These are phyloP conservation scores for Paracorniculantispora psalliotae DNA, from an alignment of 2,329 filamentous ascomycete species.

Conservation along the genomic window DNA sequence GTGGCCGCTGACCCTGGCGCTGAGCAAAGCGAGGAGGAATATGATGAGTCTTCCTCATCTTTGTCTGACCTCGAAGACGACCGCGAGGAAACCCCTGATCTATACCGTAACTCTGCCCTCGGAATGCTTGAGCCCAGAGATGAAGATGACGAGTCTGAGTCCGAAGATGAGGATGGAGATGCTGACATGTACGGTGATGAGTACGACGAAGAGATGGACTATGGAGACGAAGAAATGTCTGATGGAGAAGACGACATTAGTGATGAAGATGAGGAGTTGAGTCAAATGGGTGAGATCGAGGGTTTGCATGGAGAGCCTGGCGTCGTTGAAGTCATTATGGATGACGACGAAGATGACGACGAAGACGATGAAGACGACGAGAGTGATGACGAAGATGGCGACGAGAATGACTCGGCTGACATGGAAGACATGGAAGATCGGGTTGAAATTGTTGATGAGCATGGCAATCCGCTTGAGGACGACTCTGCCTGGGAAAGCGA, in stretches of 20 bases:
- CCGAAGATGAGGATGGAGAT: conserved; percentile 62
- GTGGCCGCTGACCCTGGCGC: conserved; percentile 62
- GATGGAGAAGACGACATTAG: conserved; percentile 85
- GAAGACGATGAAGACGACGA: conserved; percentile 59
- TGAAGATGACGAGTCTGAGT: conserved; percentile 76
- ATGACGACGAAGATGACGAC: conserved; percentile 60
- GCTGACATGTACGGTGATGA: conserved; percentile 92
- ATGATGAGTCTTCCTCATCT: conserved; percentile 73
- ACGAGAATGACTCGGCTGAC: conserved; percentile 44
- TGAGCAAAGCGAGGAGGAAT: conserved; percentile 74
- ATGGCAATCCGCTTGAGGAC: conserved; percentile 54
- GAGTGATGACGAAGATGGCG: conserved; percentile 48
- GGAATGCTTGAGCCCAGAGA: conserved; percentile 87
- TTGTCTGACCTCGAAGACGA: conserved; percentile 83
- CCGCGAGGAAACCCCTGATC: conserved; percentile 90
- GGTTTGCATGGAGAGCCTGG: conserved; percentile 59
- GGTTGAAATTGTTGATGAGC: conserved; percentile 58
- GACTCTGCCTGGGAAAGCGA: conserved; percentile 59
- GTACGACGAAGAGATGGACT: conserved; percentile 90
- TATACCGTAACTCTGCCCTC: conserved; percentile 92
- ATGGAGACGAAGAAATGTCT: conserved; percentile 73
- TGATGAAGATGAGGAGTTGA: conserved; percentile 80
- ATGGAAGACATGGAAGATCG: conserved; percentile 45
- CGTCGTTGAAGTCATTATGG: conserved; percentile 74
- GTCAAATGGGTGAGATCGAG: conserved; percentile 82